These are phyloP conservation scores for Ogataea nakhonphanomensis DNA, from an alignment of 805 yeast species.

Conservation along the genomic window DNA sequence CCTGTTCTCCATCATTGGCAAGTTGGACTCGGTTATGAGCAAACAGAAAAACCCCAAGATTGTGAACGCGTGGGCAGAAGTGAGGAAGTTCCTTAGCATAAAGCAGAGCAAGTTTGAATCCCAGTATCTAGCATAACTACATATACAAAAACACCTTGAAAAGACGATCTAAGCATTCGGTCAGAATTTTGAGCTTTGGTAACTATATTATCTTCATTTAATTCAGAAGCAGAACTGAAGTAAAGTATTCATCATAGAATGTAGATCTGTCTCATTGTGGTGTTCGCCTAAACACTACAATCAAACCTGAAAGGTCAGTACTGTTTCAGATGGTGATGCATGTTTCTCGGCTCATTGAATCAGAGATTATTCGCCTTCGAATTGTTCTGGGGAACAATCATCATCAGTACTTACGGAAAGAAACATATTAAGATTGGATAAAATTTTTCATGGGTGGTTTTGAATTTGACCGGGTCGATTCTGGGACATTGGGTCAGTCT, in stretches of 20 bases:
- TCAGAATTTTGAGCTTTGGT: slow-evolving; percentile 52
- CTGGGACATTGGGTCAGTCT: no score
- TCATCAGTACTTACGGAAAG: slow-evolving; percentile 24
- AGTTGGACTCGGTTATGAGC: slow-evolving; percentile 41
- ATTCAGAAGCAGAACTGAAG: slow-evolving; percentile 99
- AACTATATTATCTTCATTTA: slow-evolving; percentile 71
- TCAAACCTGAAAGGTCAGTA: slow-evolving; percentile 9
- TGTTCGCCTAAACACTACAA: slow-evolving; percentile 9
- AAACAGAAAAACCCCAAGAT: slow-evolving; percentile 45
- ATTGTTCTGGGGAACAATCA: slow-evolving; percentile 35
- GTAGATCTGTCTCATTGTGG: slow-evolving; percentile 4
- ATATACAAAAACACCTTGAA: not conserved
- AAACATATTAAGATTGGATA: not conserved
- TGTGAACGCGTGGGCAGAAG: slow-evolving; percentile 36
- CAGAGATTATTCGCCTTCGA: slow-evolving; percentile 30
- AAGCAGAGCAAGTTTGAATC: slow-evolving; percentile 37
- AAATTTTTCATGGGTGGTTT: slow-evolving; percentile 1
- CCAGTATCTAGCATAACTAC: slow-evolving; percentile 15
- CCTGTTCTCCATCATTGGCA: slow-evolving; percentile 38
- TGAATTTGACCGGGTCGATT: no score
- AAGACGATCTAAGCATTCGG: slow-evolving; percentile 4
- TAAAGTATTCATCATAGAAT: slow-evolving; percentile 58
- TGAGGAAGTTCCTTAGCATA: slow-evolving; percentile 39
- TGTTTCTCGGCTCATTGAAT: slow-evolving; percentile 74
- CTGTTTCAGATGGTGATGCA: slow-evolving; percentile 95